Evolutionary conservation across 1,284 basidiomycete species (phyloP), one percentile per base, ranked within the genome.

Genomic region (Phenoliferia sp.): DNA sequence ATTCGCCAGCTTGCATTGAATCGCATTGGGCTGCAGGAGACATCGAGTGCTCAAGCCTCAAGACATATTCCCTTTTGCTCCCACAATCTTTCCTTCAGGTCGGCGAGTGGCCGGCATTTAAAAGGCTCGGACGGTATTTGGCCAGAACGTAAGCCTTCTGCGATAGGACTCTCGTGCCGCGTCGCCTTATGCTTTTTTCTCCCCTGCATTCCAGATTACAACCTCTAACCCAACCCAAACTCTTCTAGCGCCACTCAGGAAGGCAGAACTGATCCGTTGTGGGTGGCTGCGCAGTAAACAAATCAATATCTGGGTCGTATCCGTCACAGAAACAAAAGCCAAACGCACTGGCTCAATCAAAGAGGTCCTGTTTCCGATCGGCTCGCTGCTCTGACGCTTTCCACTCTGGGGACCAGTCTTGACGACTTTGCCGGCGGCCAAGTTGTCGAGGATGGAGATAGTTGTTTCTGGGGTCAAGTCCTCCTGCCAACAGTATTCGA

Each of bases 381-480:
- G 90, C 91, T 57, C 90, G 88, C 81, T 95, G 94, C 82, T 97
- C 93, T 71, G 90, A 90, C 17, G 91, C 93, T 69, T 85, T 54
- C 87, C 87, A 70, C 87, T 88, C 79, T 98, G 95, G 66, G 96
- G 95, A 33, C 96, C 95, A 22, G 91, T 85, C 81, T 92, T 92
- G 67, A 92, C 92, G 79, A 88, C 90, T 79, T 90, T 85, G 63
- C 94, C 94, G 76, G 87, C 88, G 36, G 87, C 83, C 77, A 99
- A 89, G 2, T 89, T 88, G 69, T 93, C 88, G 63, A 99, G 82
- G 55, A 99, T 84, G 79, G 90, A 90, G 82, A 89, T 88, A 31
- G 94, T 95, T 15, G 90, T 88, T 76, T 89, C 87, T 2, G 91
- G 86, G n/a, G 94, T 98, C 64, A 99, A 84, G 79, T 99, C 95